Evolutionary conservation across 352 stramenopile genomes (phyloP).

Genomic region (Globisporangium barbulae): DNA sequence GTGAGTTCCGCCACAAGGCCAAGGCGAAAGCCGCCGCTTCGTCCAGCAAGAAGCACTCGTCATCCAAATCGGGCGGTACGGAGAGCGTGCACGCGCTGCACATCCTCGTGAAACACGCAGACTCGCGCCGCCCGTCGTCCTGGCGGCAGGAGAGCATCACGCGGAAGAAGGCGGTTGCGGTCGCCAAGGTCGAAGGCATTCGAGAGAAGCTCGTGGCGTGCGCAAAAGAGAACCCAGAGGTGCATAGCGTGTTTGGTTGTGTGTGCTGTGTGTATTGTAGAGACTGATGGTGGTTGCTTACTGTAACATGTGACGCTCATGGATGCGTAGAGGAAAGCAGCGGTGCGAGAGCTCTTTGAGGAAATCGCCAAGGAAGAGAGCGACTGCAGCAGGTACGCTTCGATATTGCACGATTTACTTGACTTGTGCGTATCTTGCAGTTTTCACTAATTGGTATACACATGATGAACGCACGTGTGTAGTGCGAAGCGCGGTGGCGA

Average conservation of each 20-base stretch:
- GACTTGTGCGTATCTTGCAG: neutral
- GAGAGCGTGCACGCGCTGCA: slow-evolving; percentile 75
- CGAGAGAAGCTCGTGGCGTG: slow-evolving; percentile 76
- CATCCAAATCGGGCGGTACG: neutral
- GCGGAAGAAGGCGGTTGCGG: slow-evolving; percentile 81
- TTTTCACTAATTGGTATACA: neutral
- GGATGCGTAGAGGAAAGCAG: slow-evolving; percentile 22
- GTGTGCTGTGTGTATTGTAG: slow-evolving; percentile 9
- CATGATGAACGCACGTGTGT: neutral
- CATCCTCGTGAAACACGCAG: slow-evolving; percentile 88
- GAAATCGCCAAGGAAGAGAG: slow-evolving; percentile 86
- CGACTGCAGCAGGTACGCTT: slow-evolving; percentile 78
- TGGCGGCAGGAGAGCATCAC: slow-evolving; percentile 89
- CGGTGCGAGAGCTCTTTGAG: slow-evolving; percentile 73
- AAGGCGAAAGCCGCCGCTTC: slow-evolving; percentile 20
- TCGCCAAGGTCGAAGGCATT: slow-evolving; percentile 75
- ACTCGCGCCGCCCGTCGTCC: slow-evolving; percentile 75
- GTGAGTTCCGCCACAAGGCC: slow-evolving; percentile 60
- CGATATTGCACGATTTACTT: neutral
- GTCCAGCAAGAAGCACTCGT: slow-evolving; percentile 13
- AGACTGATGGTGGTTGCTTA: neutral
- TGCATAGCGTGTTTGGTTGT: slow-evolving; percentile 22
- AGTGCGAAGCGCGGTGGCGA: slow-evolving; percentile 91
- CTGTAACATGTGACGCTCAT: neutral
- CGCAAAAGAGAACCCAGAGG: slow-evolving; percentile 60